Evolutionary conservation across 2,329 filamentous ascomycete genomes (phyloP).

Genomic region (Fusarium circinatum): DNA sequence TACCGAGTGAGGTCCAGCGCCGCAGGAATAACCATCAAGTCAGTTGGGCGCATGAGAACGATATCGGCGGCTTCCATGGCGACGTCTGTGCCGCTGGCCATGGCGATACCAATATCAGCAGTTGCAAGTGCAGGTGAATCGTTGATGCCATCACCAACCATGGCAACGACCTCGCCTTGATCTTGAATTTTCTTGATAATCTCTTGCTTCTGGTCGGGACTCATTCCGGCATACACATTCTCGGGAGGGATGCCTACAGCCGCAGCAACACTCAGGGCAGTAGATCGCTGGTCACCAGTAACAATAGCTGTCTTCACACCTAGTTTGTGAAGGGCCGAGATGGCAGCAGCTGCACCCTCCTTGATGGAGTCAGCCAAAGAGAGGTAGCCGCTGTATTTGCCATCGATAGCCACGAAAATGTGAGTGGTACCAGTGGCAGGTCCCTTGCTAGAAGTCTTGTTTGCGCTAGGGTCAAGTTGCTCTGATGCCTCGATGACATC

Average conservation of each 20-base stretch:
- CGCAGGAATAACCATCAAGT: slow-evolving; percentile 92
- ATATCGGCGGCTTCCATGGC: slow-evolving; percentile 98
- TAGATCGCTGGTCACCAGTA: slow-evolving; percentile 88
- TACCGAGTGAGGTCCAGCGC: slow-evolving; percentile 82
- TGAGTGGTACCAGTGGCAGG: slow-evolving; percentile 79
- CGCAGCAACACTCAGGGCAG: slow-evolving; percentile 84
- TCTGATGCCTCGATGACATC: slow-evolving; percentile 72
- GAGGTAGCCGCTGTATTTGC: slow-evolving; percentile 81
- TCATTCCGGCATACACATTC: slow-evolving; percentile 86
- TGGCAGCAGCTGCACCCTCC: slow-evolving; percentile 80
- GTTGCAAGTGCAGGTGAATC: slow-evolving; percentile 95
- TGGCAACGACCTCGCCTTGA: slow-evolving; percentile 82
- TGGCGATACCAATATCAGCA: slow-evolving; percentile 91
- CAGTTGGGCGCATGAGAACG: slow-evolving; percentile 91
- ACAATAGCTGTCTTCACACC: slow-evolving; percentile 90
- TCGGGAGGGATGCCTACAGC: slow-evolving; percentile 81
- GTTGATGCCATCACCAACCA: slow-evolving; percentile 99
- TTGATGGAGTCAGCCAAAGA: slow-evolving; percentile 93
- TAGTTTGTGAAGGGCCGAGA: slow-evolving; percentile 85
- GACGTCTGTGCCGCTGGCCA: slow-evolving; percentile 92
- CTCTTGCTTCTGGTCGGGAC: slow-evolving; percentile 88
- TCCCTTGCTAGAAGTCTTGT: slow-evolving; percentile 47
- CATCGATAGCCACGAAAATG: slow-evolving; percentile 91
- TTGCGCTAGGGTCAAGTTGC: slow-evolving; percentile 61
- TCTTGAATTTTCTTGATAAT: slow-evolving; percentile 83